Evolutionary conservation across 768 basidiomycete genomes (phyloP), one percentile per base, ranked within the genome.

Genomic region (Phylloporus scabripes): DNA sequence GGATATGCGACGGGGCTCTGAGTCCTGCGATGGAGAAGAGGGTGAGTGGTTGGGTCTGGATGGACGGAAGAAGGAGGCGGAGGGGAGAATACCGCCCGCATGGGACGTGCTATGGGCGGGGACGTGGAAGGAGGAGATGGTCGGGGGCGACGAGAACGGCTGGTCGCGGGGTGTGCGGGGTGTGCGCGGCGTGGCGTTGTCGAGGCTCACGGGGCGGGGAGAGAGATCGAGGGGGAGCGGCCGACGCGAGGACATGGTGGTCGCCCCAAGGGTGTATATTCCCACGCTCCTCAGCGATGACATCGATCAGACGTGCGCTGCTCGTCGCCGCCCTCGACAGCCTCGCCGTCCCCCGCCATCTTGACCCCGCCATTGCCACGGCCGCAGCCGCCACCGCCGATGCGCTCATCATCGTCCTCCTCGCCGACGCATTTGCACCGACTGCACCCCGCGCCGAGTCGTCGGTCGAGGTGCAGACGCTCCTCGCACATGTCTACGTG

Each of bases 401-500:
- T 15, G 69, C 72, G 10, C 80, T 90, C 58, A 61, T 79, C 46
- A 77, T 90, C 60, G 63, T 87, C 54, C 75, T 90, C 53, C 70
- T 86, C 62, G 83, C 85, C 9, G 70, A 78, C 4, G 68, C 77
- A 51, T 86, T 88, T 64, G 75, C 78, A 38, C 53, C 51, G 31
- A 10, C 52, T 20, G 20, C 53, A 15, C 50, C 52, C 26, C 78
- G 75, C 50, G 74, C 77, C 2, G 66, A 63, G 15, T 65, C 64
- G 26, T 97, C 86, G 82, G 70, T 80, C 45, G 73, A 74, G 17
- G 74, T 93, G 3, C 90, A 94, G 69, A 69, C 76, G 9, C 75
- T 94, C 40, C 74, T 97, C 53, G 88, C 88, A 0, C 85, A 80
- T 60, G 79, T 88, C 33, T 96, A 97, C 65, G 87, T 90, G 3